Evolutionary conservation across 129 eudicot genomes (phyloP), one percentile per base, ranked within the genome.

Genomic region (Oenanthe sinensis): DNA sequence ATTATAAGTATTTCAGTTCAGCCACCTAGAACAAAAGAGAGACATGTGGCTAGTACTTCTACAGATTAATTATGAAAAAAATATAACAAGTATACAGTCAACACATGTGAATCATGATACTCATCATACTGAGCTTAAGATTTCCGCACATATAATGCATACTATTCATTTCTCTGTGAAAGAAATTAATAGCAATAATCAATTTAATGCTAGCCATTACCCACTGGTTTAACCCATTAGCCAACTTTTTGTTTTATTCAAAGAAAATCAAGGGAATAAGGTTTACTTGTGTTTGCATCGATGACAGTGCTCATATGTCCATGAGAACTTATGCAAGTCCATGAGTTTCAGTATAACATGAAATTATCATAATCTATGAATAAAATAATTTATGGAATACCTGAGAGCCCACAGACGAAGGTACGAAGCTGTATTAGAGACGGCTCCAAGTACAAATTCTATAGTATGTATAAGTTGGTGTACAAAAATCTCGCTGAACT

Each of bases 321-420:
- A n/a, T 9, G 43, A 67, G 43, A 33, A 67, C 43, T 67, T 36
- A 36, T 69, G 45, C 46, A 69, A 69, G 45, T 37, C n/a, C n/a
- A 37, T 37, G 44, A 6, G n/a, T 69, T 17, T 15, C 43, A 17
- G 48, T 19, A 20, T 19, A 19, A 72, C 76, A 72, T 9, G 13
- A 40, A 40, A 6, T n/a, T 72, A 72, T 37, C 12, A 40, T 72
- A 40, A 1, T 8, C 37, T 52, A 40, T 72, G 42, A 43, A 8
- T 43, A 36, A 17, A 72, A 17, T 14, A 39, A 19, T 1, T 15
- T 36, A 6, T 39, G 68, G 46, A 81, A 30, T 67, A 85, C 98
- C 98, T 90, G 80, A 93, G 86, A 44, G 98, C 98, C 98, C 98
- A 93, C 30, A 93, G 80, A 50, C 98, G 93, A n/a, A 93, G 90